Conservation (phyloP, 1,284 basidiomycete genomes). For the Irpex sp. region DNA sequence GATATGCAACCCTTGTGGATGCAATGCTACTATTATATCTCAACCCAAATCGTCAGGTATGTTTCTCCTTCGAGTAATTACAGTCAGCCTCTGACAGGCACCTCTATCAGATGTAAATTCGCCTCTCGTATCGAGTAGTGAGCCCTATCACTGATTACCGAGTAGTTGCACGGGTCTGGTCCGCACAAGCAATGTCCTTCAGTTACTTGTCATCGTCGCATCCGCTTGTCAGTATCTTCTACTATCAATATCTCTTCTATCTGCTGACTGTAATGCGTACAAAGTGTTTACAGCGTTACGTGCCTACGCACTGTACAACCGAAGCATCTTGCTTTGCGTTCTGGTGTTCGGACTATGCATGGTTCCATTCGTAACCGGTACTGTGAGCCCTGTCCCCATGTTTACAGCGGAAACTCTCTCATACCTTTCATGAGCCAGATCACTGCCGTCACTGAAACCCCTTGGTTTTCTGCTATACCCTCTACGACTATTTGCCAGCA, state of each 20-base stretch:
- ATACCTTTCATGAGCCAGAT: background rate
- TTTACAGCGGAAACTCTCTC: background rate
- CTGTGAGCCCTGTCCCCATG: background rate
- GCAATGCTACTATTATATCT: background rate
- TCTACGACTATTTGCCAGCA: too few species aligned
- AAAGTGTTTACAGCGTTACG: too few species aligned
- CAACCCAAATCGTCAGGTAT: background rate
- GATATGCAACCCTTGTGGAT: background rate
- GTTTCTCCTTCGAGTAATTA: background rate
- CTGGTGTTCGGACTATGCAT: too few species aligned
- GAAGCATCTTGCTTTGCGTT: too few species aligned
- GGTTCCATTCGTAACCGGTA: too few species aligned
- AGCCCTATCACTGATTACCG: background rate
- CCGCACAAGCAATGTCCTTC: background rate
- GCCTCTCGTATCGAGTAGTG: background rate
- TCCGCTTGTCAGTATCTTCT: background rate
- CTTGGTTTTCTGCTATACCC: too few species aligned
- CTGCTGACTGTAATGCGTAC: too few species aligned
- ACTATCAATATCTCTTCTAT: too few species aligned
- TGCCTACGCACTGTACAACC: too few species aligned
- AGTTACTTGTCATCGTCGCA: background rate
- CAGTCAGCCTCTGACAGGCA: background rate
- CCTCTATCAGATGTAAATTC: background rate
- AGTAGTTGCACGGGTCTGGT: background rate
- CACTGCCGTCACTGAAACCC: too few species aligned